Evolutionary conservation across 2,329 filamentous ascomycete species (phyloP), one percentile per base, ranked within the genome.

Genomic region (Microcyclosporella mali): DNA sequence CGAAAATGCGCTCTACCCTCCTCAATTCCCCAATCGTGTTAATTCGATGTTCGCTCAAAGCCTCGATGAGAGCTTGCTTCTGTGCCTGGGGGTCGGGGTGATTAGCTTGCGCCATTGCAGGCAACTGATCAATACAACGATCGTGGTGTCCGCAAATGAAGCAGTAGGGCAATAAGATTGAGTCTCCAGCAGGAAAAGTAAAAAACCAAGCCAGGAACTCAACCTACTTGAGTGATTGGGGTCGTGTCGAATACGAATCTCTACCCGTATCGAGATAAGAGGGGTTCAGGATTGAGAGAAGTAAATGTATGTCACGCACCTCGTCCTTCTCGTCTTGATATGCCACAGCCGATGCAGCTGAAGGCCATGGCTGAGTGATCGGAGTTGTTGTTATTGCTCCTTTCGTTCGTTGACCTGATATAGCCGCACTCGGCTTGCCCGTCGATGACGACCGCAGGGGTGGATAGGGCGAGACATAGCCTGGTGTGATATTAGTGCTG

Each of bases 21-120:
- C 83, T 80, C 19, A 88, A 75, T 49, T 85, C 82, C 0, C 79
- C 81, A 15, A 88, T 70, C 0, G 84, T 87, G 60, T 87, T 88
- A 60, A 87, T 70, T n/a, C 77, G 77, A 56, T 84, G 82, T 0
- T 77, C 79, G 33, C 70, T 70, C 16, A 88, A 71, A 1, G 80
- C 78, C 17, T 79, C 70, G 49, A 86, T 77, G 48, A 84, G 71
- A 49, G 80, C 74, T 12, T 66, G 60, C 52, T 72, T 72, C 46
- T 72, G 67, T 18, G 65, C 62, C 68, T 72, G 51, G 37, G 34
- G 41, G 30, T 48, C 43, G 10, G 14, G 30, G 4, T 31, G 39
- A 42, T 51, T 37, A 51, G 45, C 41, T 25, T 39, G 9, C 12
- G 41, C 35, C 48, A 51, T 51, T 21, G 32, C 29, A 17, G 29